phyloP scores from a whole-genome alignment of 192 early-diverging fungal species.

The Coemansia sp. region DNA sequence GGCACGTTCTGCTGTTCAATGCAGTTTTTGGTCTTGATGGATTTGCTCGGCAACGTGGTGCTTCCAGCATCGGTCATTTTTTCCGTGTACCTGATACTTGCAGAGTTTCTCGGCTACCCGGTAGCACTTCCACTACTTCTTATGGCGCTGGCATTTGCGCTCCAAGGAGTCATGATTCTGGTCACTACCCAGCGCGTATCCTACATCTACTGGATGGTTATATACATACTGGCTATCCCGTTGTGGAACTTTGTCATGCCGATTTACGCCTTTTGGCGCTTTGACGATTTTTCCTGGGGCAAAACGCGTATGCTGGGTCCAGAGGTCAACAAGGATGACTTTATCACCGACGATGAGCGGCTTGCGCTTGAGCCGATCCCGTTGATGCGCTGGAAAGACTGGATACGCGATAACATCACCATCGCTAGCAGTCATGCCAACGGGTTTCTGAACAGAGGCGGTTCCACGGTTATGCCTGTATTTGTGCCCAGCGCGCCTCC shows the following conservation, averaged over 20 bases:
- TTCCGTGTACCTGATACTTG: constrained; percentile 51
- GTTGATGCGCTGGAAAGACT: constrained; percentile 53
- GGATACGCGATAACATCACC: constrained; percentile 33
- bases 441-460: not conserved
- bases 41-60: constrained; percentile 73
- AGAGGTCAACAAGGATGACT: constrained; percentile 57
- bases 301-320: constrained; percentile 66
- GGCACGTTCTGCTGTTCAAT: constrained; percentile 98
- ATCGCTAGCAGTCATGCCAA: not conserved
- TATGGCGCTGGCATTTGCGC: constrained; percentile 73
- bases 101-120: constrained; percentile 45
- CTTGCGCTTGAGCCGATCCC: constrained; percentile 46
- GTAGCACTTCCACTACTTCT: constrained; percentile 69
- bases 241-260: constrained; percentile 97
- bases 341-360: constrained; percentile 50
- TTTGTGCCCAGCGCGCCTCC: not conserved
- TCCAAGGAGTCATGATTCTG: constrained; percentile 88
- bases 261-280: constrained; percentile 91
- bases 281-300: constrained; percentile 92
- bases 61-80: constrained; percentile 73
- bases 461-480: not conserved
- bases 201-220: constrained; percentile 90
- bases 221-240: constrained; percentile 79
- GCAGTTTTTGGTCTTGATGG: constrained; percentile 82
- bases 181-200: constrained; percentile 78